A percentile compares a stretch with the other conserved stretches of the same genome.
phyloP scores from a whole-genome alignment of 2,329 filamentous ascomycete genomes.

The Ilyonectria destructans region DNA sequence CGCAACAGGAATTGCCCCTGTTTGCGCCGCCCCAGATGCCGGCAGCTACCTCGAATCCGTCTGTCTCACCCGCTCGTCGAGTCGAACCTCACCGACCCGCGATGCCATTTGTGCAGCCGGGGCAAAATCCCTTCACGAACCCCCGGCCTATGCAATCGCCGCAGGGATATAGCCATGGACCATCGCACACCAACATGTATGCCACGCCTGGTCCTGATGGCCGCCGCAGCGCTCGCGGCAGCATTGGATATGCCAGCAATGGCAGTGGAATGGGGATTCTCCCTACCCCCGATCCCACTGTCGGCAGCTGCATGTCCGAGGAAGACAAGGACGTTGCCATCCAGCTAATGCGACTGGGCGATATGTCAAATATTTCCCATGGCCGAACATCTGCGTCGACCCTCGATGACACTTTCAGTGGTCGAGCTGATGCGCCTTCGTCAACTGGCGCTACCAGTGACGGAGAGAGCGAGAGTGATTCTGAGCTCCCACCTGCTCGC shows the following conservation, averaged over 20 bases:
- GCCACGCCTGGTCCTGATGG: constrained; percentile 74
- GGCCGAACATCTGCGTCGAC: constrained; percentile 95
- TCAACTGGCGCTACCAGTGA: constrained; percentile 90
- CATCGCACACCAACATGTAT: constrained; percentile 69
- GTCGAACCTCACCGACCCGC: constrained; percentile 80
- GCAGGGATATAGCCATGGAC: constrained; percentile 77
- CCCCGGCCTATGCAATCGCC: constrained; percentile 87
- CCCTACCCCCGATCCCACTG: constrained; percentile 96
- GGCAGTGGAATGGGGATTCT: constrained; percentile 72
- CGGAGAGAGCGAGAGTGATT: constrained; percentile 77
- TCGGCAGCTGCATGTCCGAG: constrained; percentile 96
- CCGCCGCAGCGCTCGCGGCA: constrained; percentile 76
- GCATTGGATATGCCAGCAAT: constrained; percentile 69
- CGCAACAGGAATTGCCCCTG: constrained; percentile 87
- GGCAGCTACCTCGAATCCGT: constrained; percentile 96
- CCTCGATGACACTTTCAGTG: constrained; percentile 93
- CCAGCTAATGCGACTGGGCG: constrained; percentile 95
- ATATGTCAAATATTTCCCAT: constrained; percentile 94
- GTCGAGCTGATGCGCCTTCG: constrained; percentile 86
- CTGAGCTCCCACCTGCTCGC: constrained; percentile 72
- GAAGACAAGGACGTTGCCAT: constrained; percentile 95
- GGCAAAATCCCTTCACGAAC: constrained; percentile 86
- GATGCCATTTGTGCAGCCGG: constrained; percentile 82
- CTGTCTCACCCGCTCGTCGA: constrained; percentile 91
- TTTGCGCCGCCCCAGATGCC: constrained; percentile 97